Base-by-base conservation (phyloP, 2,329 filamentous ascomycete species). In the Emericellopsis atlantica region DNA sequence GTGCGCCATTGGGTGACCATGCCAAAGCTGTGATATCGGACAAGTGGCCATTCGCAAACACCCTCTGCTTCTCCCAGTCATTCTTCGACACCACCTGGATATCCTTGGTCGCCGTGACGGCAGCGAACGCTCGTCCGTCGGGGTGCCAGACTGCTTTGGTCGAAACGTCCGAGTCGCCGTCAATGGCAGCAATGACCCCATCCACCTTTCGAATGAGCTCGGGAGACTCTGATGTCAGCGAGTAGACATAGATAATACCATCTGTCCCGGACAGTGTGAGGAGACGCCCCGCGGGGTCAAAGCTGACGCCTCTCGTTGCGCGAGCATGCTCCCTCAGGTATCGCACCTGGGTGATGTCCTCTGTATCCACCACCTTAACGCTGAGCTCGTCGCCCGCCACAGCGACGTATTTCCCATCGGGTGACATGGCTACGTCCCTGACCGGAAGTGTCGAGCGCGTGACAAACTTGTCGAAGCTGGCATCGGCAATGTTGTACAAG, bases 341-440 rank as follows among this genome's bases (percentile, higher is more conserved):
- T 51, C 83, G 79, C 39, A 94, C 74, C 48, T 78, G 73, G 18
- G 71, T 79, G 58, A 82, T 89, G 55, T 96, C 85, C 37, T 79
- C 70, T 26, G 82, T 83, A 52, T 83, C 84, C 46, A 98, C 86
- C 18, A 98, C 66, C 58, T 94, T 95, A 49, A 96, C 86, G 2
- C 81, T 84, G 44, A 95, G 69, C 59, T 98, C 92, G 58, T 96
- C 93, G 69, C 89, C 95, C n/a, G 89, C 88, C 22, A 96, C 87
- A 24, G 92, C 92, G 48, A 82, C 85, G 89, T 88, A 96, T 52
- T 84, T 75, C 0, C 76, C 74, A 56, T 96, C 84, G 2, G 78
- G 74, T 3, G 87, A 89, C 12, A 98, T 67, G 4, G 85, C 80
- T 40, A 98, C 69, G 57, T 95, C 88, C 53, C 92, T 77, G 26